Evolutionary conservation across 345 rosid genomes (phyloP), one percentile per base, ranked within the genome.

Genomic region (Populus ilicifolia): DNA sequence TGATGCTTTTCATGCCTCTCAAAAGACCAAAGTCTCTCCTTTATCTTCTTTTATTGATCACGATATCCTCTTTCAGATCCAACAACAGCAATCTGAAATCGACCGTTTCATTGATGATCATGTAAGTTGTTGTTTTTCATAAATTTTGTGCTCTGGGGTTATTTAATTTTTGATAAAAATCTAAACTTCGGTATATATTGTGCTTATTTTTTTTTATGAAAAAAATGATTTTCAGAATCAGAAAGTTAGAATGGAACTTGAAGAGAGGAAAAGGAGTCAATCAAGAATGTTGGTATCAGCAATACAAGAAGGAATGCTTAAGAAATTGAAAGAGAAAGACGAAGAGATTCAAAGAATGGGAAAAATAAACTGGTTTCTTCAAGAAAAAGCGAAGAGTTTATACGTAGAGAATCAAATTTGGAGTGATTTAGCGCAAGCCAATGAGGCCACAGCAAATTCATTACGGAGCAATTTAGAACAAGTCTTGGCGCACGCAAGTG

Each of bases 391-490:
- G 20, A 87, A 88, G 72, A 79, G 82, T 52, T 72, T 93, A 4
- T 85, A 39, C 74, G 75, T 85, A 0, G 97, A 94, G 77, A 92
- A 89, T 69, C 93, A 88, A 33, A 69, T 90, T 1, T 92, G 91
- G 98, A 79, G 89, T 6, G 91, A 90, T 41, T 70, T 89, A 30
- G 97, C 97, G 0, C 93, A 89, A 39, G 81, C 85, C 21, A 90
- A 90, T 33, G 98, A 94, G 81, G 92, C 92, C 62, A 84, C 88
- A 1, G 94, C 94, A 16, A 89, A 87, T 69, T 85, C 88, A 5
- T 86, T 93, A 23, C 82, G 94, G 1, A 78, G 74, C 80, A 87
- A 89, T 50, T 87, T 93, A 2, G 90, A 85, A 54, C 91, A 86
- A 7, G 89, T 89, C 39, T 85, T 93, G 66, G 91, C 93, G 64